Base-by-base conservation (phyloP, 148 eudicot genomes). In the Fagopyrum tataricum region DNA sequence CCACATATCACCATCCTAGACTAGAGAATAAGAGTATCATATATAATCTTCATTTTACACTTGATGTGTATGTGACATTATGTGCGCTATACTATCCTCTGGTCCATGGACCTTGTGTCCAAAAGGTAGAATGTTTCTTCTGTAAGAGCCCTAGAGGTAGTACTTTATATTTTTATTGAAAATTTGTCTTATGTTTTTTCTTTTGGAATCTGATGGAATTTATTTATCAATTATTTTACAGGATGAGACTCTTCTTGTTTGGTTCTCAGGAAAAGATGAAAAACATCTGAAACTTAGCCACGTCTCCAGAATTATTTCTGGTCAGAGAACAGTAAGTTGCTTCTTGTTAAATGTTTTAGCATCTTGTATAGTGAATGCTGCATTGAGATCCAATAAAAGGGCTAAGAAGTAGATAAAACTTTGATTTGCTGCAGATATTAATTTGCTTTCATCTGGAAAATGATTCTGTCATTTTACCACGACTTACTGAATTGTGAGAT, bases 291-390 rank as follows among this genome's bases (percentile, higher is more conserved):
- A 78, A 72, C 83, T 90, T 73, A 80, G 80, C 81, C 88, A 86
- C 41, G 90, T 90, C 74, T 81, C 89, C 23, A 85, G 87, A 70
- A 90, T 90, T 59, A 85, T 90, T 74, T 89, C 96, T 71, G 96
- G 96, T 62, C 96, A 90, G 77, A 90, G 91, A 55, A 90, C 92
- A 21, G 96, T 90, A 86, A 80, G 90, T 59, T 59, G 13, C 66
- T 59, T 59, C 39, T 23, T 59, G 12, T 1, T 59, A 23, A 10
- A 23, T 5, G 14, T 18, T 23, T 23, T 59, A 59, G 66, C 66
- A 23, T 59, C 66, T 59, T 59, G 39, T 13, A 59, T 59, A 59
- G 1, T 9, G 37, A 14, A 23, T 53, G 59, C 59, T 53, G 0
- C 8, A 59, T 24, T 21, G 15, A 8, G 14, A 59, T 59, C 39